Percentiles rank a stretch among this genome's conserved stretches.
These are phyloP conservation scores for Linum tenue DNA, from an alignment of 345 rosid species.

Conservation along the genomic window DNA sequence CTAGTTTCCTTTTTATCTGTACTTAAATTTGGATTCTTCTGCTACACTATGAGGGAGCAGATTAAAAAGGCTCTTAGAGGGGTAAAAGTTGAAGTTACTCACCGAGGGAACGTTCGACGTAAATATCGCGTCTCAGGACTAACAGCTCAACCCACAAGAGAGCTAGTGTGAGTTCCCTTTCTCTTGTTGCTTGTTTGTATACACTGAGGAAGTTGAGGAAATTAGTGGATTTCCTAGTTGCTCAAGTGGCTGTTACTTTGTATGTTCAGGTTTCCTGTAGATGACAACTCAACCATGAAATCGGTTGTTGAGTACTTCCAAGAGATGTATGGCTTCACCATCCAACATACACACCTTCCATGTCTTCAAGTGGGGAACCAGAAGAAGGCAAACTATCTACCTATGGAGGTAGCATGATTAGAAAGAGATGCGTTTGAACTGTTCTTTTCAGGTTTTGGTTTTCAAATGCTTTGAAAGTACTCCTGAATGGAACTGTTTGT, in stretches of 20 bases:
- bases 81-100: conserved; percentile 97
- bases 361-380: conserved; percentile 99
- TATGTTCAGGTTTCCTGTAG: conserved; percentile 78
- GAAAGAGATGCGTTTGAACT: neutral
- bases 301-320: conserved; percentile 95
- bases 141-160: conserved; percentile 95
- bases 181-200: neutral
- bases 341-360: conserved; percentile 83
- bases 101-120: conserved; percentile 76
- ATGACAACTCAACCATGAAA: conserved; percentile 87
- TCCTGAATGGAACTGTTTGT: conserved; percentile 11
- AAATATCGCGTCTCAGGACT: conserved; percentile 98
- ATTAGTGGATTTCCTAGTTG: neutral
- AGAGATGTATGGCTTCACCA: conserved; percentile 97
- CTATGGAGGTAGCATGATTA: conserved; percentile 71
- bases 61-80: conserved; percentile 88
- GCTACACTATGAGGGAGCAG: conserved; percentile 26
- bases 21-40: conserved; percentile 6
- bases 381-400: conserved; percentile 91
- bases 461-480: neutral
- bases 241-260: conserved; percentile 3
- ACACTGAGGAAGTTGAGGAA: neutral
- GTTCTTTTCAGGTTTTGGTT: neutral
- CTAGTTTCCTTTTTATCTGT: conserved; percentile 7
- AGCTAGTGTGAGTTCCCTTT: conserved; percentile 54